Percentiles rank a stretch among this genome's conserved stretches.
Conservation (phyloP, 495 filamentous ascomycete genomes). For the Symbiotaphrina buchneri region DNA sequence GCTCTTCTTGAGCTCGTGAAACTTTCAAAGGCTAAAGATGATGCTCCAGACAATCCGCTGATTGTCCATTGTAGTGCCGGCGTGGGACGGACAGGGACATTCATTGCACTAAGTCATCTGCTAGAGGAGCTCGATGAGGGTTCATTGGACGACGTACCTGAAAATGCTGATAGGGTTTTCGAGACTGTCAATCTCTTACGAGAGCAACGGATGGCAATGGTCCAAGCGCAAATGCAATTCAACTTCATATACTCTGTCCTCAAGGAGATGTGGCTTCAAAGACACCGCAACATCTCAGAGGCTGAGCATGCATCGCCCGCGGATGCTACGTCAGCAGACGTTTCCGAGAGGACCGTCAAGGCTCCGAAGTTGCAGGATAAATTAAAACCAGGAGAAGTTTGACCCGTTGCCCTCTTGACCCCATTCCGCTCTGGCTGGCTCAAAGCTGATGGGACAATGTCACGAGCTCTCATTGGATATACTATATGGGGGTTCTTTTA, state of each 20-base stretch:
- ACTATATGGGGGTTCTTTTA: too few relatives aligned
- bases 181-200: slow-evolving; percentile 62
- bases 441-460: too few relatives aligned
- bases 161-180: slow-evolving; percentile 34
- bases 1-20: slow-evolving; percentile 62
- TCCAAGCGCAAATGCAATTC: slow-evolving; percentile 74
- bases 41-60: slow-evolving; percentile 42
- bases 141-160: slow-evolving; percentile 24
- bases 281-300: too few relatives aligned
- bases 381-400: too few relatives aligned
- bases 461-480: too few relatives aligned
- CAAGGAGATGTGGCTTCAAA: slow-evolving; percentile 31
- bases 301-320: too few relatives aligned
- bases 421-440: too few relatives aligned
- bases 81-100: slow-evolving; percentile 84
- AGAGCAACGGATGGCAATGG: slow-evolving; percentile 88
- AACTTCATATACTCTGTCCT: slow-evolving; percentile 79
- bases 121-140: slow-evolving; percentile 63
- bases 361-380: too few relatives aligned
- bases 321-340: too few relatives aligned
- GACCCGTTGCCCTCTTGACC: too few relatives aligned
- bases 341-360: too few relatives aligned
- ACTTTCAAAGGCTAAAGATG: slow-evolving; percentile 48
- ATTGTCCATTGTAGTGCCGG: slow-evolving; percentile 89
- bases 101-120: slow-evolving; percentile 83